Evolutionary conservation across 73 alveolate species (phyloP), one percentile per base, ranked within the genome.

Genomic region (Symbiodinium natans): DNA sequence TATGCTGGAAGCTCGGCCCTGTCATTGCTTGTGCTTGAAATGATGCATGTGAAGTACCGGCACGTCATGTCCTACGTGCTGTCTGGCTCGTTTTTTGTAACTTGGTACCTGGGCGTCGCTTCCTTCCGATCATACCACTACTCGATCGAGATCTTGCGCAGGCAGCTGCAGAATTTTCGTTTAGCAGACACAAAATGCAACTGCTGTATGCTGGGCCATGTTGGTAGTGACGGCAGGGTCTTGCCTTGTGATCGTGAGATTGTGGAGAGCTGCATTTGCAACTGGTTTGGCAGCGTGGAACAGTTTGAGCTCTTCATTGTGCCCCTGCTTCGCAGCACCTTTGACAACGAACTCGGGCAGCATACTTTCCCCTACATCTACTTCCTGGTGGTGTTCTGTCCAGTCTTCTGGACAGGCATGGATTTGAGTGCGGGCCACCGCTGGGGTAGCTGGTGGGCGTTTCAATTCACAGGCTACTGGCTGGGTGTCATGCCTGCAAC

Each of bases 61-160:
- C 11, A 1, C 21, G 27, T 25, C 80, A 63, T 31, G 36, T 63
- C 36, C 38, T 63, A 63, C 19, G 80, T 63, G 80, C 1, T 63
- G 10, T 36, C 27, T 63, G 80, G 80, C 27, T 31, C 80, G 36
- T 63, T 63, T 29, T 31, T 63, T 63, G 80, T 63, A 29, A 27
- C 17, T 36, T 63, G 19, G 36, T 63, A 63, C 36, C 11, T 17
- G 80, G 80, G 80, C 80, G 80, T 63, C 36, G 80, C 80, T 63
- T 63, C 80, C 80, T 63, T 63, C 80, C 80, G 80, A 63, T 63
- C 80, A 63, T 63, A 63, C 80, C 80, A 63, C 80, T 63, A 63
- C 36, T 63, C 80, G 80, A 63, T 63, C 80, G 80, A 63, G 36
- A 63, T 29, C 80, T 63, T 63, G 33, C 80, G 80, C 36, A 27